A percentile compares a stretch with the other conserved stretches of the same genome.
Evolutionary conservation across 371 early-diverging fungal species (phyloP).

Genomic region (Mucor racemosus): DNA sequence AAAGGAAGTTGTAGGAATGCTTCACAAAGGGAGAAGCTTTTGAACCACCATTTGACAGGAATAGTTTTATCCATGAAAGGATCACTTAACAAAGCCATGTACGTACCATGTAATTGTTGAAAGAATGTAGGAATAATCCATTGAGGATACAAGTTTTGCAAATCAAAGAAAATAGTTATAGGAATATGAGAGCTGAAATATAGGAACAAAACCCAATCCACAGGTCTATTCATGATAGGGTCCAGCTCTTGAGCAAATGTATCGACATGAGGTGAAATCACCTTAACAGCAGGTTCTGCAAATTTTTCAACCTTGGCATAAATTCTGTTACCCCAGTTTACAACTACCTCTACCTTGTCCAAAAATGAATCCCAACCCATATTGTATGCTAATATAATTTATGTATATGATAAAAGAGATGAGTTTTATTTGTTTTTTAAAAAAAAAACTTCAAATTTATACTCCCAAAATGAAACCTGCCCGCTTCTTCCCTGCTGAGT

Average conservation of each 20-base stretch:
- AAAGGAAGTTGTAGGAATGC: constrained; percentile 31
- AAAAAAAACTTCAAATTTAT: neutral
- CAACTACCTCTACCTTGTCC: constrained; percentile 15
- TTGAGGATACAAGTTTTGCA: constrained; percentile 26
- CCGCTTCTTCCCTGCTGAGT: neutral
- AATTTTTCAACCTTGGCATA: neutral
- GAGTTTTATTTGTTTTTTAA: neutral
- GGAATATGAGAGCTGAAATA: constrained; percentile 32
- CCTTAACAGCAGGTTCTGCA: constrained; percentile 2
- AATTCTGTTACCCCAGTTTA: constrained; percentile 8
- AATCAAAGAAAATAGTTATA: constrained; percentile 25
- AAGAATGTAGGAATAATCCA: constrained; percentile 17
- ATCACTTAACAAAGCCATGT: constrained; percentile 16
- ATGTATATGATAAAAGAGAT: neutral
- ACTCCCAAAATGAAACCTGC: neutral
- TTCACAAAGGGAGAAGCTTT: constrained; percentile 27
- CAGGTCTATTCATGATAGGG: constrained; percentile 17
- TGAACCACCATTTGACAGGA: constrained; percentile 26
- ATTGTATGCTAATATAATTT: neutral
- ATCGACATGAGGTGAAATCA: constrained; percentile 13
- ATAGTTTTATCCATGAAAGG: constrained; percentile 23
- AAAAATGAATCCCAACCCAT: constrained; percentile 11
- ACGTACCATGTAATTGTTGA: constrained; percentile 5
- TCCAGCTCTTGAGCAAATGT: constrained; percentile 12
- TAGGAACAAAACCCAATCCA: constrained; percentile 26